phyloP scores from a whole-genome alignment of 1,284 basidiomycete species.

The Leccinum pachyderme region DNA sequence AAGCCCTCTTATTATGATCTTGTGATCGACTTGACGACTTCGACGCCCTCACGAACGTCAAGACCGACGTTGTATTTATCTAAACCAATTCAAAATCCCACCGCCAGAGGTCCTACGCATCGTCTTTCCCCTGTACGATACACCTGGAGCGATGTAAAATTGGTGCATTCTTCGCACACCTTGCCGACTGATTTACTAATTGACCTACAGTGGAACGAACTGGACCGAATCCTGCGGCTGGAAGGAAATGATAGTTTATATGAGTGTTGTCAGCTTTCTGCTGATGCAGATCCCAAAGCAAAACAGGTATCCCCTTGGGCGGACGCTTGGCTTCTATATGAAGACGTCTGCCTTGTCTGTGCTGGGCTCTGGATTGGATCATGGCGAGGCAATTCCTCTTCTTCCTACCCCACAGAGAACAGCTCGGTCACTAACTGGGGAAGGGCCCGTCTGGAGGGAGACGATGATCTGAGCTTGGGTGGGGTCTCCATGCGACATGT shows the following conservation, averaged over 20 bases:
- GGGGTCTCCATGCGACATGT: conserved; percentile 50
- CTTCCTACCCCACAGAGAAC: conserved; percentile 46
- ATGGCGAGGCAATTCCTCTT: conserved; percentile 52
- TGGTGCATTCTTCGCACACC: conserved; percentile 42
- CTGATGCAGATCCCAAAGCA: conserved; percentile 32
- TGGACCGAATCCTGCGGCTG: conserved; percentile 61
- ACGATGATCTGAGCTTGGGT: conserved; percentile 50
- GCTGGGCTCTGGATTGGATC: conserved; percentile 73
- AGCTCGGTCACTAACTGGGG: conserved; percentile 51
- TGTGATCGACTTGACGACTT: conserved; percentile 71
- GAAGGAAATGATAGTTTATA: conserved; percentile 38
- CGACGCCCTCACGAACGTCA: conserved; percentile 54
- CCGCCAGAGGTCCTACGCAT: conserved; percentile 44
- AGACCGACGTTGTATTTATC: conserved; percentile 65
- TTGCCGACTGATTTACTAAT: neutral
- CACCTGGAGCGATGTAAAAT: conserved; percentile 75
- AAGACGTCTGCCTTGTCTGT: conserved; percentile 77
- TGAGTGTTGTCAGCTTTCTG: conserved; percentile 39
- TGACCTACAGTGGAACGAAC: conserved; percentile 61
- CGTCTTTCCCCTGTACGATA: conserved; percentile 63
- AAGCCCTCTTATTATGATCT: conserved; percentile 75
- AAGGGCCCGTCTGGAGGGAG: conserved; percentile 56
- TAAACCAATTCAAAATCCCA: conserved; percentile 40
- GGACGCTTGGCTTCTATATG: conserved; percentile 77
- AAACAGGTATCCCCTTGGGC: conserved; percentile 53